Percentiles rank a stretch among this genome's conserved stretches.
Conservation (phyloP, 1,284 basidiomycete species). For the Abortiporus biennis region DNA sequence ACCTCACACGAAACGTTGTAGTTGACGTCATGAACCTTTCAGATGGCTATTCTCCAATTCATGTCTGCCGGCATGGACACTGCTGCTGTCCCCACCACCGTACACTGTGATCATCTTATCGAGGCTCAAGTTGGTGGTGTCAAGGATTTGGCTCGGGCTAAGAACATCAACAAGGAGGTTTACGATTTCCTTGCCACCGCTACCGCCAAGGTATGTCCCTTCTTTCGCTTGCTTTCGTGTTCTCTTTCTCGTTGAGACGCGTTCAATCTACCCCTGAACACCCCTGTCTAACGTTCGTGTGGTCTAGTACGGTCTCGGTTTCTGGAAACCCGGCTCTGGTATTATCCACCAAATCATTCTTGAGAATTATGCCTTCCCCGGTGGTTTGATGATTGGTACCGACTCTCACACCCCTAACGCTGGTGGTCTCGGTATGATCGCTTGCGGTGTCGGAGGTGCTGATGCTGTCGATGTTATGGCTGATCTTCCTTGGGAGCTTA, state of each 20-base stretch:
- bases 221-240: constrained; percentile 4
- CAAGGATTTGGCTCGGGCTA: constrained; percentile 90
- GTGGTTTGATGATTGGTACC: constrained; percentile 99
- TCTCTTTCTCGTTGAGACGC: neutral
- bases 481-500: constrained; percentile 96
- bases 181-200: constrained; percentile 99
- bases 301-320: constrained; percentile 88
- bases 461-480: constrained; percentile 99
- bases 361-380: constrained; percentile 99
- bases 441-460: constrained; percentile 98
- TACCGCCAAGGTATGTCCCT: constrained; percentile 73
- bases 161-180: constrained; percentile 97
- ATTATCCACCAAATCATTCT: constrained; percentile 98
- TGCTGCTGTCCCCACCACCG: constrained; percentile 94
- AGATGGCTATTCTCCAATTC: constrained; percentile 99
- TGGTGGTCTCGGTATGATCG: constrained; percentile 98
- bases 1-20: constrained; percentile 5
- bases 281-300: constrained; percentile 1
- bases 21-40: constrained; percentile 18
- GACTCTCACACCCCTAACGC: constrained; percentile 99
- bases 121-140: constrained; percentile 94
- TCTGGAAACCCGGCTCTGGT: constrained; percentile 99
- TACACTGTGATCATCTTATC: constrained; percentile 99
- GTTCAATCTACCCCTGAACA: neutral
- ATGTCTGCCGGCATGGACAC: constrained; percentile 99